Evolutionary conservation across 2,329 filamentous ascomycete species (phyloP), one percentile per base, ranked within the genome.

Genomic region (Sporothrix luriei): DNA sequence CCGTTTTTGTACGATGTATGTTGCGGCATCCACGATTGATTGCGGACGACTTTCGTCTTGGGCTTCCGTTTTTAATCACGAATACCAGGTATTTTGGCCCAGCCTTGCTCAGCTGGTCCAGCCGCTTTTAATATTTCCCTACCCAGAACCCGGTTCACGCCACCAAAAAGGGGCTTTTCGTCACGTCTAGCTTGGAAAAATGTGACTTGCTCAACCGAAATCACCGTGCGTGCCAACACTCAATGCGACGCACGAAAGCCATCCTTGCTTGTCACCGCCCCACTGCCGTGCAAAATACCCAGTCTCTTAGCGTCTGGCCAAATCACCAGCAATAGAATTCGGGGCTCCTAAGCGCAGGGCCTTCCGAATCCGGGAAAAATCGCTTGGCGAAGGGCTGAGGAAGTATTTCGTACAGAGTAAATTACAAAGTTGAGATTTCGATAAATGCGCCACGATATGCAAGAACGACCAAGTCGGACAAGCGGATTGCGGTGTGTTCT

Each of bases 81-180:
- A 43, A 38, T 61, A 61, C 33, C 21, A 7, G 10, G 55, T 61
- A 61, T 33, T n/a, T 62, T 40, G 57, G n/a, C 14, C 38, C 38
- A 62, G 57, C 57, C 57, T 62, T 46, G 38, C 21, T 21, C 57
- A 59, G 29, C 33, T 38, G 3, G 11, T 6, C 38, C 57, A 62
- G 57, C 57, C 38, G 57, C 57, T 62, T 33, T 38, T 26, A 26
- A 26, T 62, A 46, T 46, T 46, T 46, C 38, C 43, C 24, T 65
- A 49, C 61, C 61, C 24, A 33, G 26, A 65, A 65, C 61, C 61
- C n/a, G 43, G 61, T 51, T 38, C 24, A 65, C 43, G 61, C 61
- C 46, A 65, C 61, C 9, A 51, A 65, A 65, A 49, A 19, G 40
- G 11, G 11, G 19, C 43, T 48, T 26, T 62, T 40, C 9, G 43